phyloP scores from a whole-genome alignment of 495 filamentous ascomycete species.

The Penicillium dipodomyicola region DNA sequence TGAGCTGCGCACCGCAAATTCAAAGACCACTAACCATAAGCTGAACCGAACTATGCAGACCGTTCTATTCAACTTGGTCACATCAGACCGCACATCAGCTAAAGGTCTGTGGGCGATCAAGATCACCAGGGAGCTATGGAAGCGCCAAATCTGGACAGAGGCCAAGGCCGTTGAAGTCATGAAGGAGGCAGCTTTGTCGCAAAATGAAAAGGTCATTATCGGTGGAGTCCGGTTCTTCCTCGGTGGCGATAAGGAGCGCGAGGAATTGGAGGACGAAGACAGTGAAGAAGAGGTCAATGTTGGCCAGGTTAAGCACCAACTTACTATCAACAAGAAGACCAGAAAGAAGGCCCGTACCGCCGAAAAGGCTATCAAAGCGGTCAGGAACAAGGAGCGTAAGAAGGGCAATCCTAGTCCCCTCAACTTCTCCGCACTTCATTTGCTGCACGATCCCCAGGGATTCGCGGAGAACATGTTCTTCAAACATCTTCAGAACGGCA shows the following conservation, averaged over 20 bases:
- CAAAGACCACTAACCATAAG: constrained; percentile 81
- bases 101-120: constrained; percentile 95
- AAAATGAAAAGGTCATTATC: constrained; percentile 84
- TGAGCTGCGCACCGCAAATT: constrained; percentile 81
- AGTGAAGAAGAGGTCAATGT: constrained; percentile 83
- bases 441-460: constrained; percentile 92
- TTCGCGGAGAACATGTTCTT: constrained; percentile 89
- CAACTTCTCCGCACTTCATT: constrained; percentile 97
- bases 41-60: constrained; percentile 92
- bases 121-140: constrained; percentile 84
- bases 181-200: constrained; percentile 79
- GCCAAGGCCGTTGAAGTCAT: constrained; percentile 87
- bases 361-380: constrained; percentile 70
- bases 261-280: constrained; percentile 85
- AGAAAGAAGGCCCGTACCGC: constrained; percentile 78
- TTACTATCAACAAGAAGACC: constrained; percentile 91
- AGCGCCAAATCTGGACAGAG: constrained; percentile 84
- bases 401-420: constrained; percentile 81
- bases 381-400: constrained; percentile 81
- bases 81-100: constrained; percentile 73
- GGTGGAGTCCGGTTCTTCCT: constrained; percentile 93
- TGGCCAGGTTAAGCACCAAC: constrained; percentile 75
- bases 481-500: constrained; percentile 84
- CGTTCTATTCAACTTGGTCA: constrained; percentile 85
- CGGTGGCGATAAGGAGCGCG: constrained; percentile 89